A percentile compares a stretch with the other conserved stretches of the same genome.
phyloP scores from a whole-genome alignment of 192 early-diverging fungal genomes.

The Backusella psychrophila region DNA sequence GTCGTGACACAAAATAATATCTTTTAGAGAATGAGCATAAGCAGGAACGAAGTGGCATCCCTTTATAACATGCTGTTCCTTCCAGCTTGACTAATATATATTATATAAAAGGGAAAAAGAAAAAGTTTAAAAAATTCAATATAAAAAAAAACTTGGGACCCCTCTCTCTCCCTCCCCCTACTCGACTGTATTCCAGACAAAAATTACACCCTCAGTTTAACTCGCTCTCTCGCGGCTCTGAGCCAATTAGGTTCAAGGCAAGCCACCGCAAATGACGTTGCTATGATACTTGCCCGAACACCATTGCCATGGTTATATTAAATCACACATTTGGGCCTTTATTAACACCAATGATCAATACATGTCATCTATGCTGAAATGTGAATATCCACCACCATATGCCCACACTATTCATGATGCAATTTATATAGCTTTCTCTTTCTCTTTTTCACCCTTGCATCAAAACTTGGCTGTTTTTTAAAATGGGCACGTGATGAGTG shows the following conservation, averaged over 20 bases:
- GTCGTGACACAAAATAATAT: background rate
- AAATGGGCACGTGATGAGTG: background rate
- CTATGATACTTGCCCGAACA: background rate
- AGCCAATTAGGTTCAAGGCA: background rate
- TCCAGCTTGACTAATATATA: background rate
- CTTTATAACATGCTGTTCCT: slow-evolving; percentile 12
- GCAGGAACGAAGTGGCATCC: slow-evolving; percentile 16
- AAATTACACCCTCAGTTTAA: background rate
- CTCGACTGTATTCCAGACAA: background rate
- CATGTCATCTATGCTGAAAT: no score
- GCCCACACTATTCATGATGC: no score
- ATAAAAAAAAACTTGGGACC: background rate
- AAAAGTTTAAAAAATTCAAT: background rate
- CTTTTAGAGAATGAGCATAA: slow-evolving; percentile 6
- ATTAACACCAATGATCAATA: no score
- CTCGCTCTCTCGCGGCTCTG: background rate
- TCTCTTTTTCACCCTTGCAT: background rate
- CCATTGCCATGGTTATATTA: no score
- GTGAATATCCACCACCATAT: no score
- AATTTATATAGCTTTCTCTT: no score
- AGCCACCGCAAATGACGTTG: background rate
- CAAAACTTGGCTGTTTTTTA: background rate
- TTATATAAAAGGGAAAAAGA: background rate
- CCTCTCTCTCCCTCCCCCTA: background rate
- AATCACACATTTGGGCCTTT: no score